Percentiles rank a stretch among this genome's conserved stretches.
Conservation (phyloP, 1,139 yeast species). For the Taphrina sp. region DNA sequence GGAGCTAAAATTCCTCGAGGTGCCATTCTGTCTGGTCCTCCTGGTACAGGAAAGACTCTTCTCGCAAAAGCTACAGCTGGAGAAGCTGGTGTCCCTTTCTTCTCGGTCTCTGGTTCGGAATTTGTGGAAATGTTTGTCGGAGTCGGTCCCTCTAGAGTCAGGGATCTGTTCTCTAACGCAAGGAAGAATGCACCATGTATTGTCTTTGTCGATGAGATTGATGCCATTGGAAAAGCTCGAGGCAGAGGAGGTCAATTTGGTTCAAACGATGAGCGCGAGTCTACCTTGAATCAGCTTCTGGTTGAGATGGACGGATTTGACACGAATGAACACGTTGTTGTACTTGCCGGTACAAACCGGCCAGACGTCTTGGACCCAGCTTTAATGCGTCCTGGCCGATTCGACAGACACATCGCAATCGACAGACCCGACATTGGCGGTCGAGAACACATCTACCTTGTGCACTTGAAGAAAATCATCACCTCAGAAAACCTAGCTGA, state of each 20-base stretch:
- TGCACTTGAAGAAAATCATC: conserved; percentile 70
- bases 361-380: conserved; percentile 93
- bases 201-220: conserved; percentile 94
- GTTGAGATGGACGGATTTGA: conserved; percentile 99
- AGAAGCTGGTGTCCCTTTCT: conserved; percentile 95
- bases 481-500: conserved; percentile 53
- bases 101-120: conserved; percentile 95
- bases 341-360: conserved; percentile 94
- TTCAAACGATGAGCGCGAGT: conserved; percentile 86
- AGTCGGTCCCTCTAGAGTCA: conserved; percentile 96
- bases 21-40: conserved; percentile 97
- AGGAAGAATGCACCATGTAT: conserved; percentile 91
- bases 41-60: conserved; percentile 97
- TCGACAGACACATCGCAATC: conserved; percentile 86
- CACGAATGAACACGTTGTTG: conserved; percentile 87
- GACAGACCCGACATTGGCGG: conserved; percentile 94
- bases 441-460: conserved; percentile 84
- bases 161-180: conserved; percentile 90
- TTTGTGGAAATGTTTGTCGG: conserved; percentile 99
- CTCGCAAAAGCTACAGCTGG: conserved; percentile 99
- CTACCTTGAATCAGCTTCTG: conserved; percentile 86
- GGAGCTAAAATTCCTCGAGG: conserved; percentile 99
- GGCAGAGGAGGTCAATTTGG: conserved; percentile 74
- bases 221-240: conserved; percentile 95
- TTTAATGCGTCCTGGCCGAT: conserved; percentile 92